Base-by-base conservation (phyloP, 2,329 filamentous ascomycete species). In the Sporothrix brunneoviolacea region DNA sequence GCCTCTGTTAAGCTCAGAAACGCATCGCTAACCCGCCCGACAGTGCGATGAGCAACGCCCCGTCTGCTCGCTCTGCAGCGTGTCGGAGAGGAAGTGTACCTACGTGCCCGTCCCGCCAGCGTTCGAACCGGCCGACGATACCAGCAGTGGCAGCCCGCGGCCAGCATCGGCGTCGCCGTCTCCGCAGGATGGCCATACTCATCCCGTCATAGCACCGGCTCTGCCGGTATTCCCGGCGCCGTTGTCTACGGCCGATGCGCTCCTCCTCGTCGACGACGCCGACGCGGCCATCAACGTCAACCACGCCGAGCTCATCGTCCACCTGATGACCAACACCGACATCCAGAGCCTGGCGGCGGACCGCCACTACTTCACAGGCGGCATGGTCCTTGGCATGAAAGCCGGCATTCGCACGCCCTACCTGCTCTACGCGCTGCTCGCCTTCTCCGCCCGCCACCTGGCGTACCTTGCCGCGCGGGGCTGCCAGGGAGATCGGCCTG, bases 261-360 rank as follows among this genome's bases (percentile, higher is more conserved):
- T 47, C 44, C 13, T 24, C n/a, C 10, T 40, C 7, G 52, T 58
- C 7, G 50, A 55, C 36, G 45, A 48, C 28, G 45, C 18, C 45
- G 36, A 39, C 16, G 44, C 32, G 4, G 28, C 45, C 18, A 53
- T 69, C 32, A 68, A 69, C 19, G 42, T 63, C 21, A 52, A 57
- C 28, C 66, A 69, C 52, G 64, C 64, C 58, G 64, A 69, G 41
- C 62, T 68, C 16, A 55, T 68, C 28, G 53, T 64, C 19, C 65
- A 68, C 41, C 54, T 63, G n/a, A 47, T 53, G 33, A 36, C 56
- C 12, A 49, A 60, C 24, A 42, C 55, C 13, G 54, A 59, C 8
- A 56, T 64, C 32, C 61, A 64, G 32, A 58, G 58, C 24, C 52
- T 66, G 8, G 53, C 57, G 24, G 55, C 54, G 9, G 55, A 58